A percentile compares a stretch with the other conserved stretches of the same genome.
phyloP scores from a whole-genome alignment of 495 filamentous ascomycete genomes.

The Penicillium lividum region DNA sequence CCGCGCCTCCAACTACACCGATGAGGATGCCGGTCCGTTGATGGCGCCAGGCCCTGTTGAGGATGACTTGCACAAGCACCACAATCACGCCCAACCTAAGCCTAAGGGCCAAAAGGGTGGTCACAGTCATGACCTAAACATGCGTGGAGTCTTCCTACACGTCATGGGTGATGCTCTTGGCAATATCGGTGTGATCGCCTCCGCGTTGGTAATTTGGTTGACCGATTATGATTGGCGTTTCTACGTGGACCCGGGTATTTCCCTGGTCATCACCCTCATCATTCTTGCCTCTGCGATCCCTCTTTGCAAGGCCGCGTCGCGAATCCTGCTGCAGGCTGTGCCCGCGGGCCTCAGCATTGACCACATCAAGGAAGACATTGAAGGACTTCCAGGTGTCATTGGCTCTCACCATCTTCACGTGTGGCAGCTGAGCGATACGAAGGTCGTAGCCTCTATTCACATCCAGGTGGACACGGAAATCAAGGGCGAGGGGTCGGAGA shows the following conservation, averaged over 20 bases:
- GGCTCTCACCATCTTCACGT: conserved; percentile 95
- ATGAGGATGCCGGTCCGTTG: conserved; percentile 28
- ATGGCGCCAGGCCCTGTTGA: conserved; percentile 16
- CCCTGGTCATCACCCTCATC: conserved; percentile 93
- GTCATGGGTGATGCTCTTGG: conserved; percentile 95
- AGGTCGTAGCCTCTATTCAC: conserved; percentile 88
- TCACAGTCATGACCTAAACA: conserved; percentile 88
- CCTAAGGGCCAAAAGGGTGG: conserved; percentile 57
- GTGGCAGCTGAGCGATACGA: conserved; percentile 94
- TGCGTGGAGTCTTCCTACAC: conserved; percentile 96
- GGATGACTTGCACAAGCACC: conserved; percentile 47
- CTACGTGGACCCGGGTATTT: conserved; percentile 91
- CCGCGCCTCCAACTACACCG: conserved; percentile 42
- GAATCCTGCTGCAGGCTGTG: conserved; percentile 91
- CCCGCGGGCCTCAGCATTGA: conserved; percentile 83
- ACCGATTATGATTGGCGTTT: conserved; percentile 65
- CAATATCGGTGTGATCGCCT: conserved; percentile 94
- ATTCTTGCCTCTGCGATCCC: conserved; percentile 91
- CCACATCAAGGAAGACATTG: conserved; percentile 90
- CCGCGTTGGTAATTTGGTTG: conserved; percentile 90
- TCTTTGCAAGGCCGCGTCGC: conserved; percentile 87
- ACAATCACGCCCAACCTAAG: conserved; percentile 82
- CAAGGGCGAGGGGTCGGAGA: conserved; percentile 67
- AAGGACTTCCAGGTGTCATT: conserved; percentile 75
- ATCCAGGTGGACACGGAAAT: conserved; percentile 81